Base-by-base conservation (phyloP, 129 eudicot genomes). In the Helianthus tuberosus region DNA sequence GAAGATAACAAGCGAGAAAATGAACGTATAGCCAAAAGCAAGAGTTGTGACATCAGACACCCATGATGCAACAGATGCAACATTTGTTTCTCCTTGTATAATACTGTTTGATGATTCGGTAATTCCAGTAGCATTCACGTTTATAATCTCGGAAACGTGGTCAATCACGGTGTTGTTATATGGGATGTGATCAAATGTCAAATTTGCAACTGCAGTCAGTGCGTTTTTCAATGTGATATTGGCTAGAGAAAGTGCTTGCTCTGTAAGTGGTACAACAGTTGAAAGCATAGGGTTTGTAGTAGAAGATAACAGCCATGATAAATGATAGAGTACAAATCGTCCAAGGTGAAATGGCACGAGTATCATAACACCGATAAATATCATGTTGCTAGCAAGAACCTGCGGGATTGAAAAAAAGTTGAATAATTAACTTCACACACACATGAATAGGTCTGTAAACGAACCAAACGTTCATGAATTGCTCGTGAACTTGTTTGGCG, bases 361-460 rank as follows among this genome's bases (percentile, higher is more conserved):
- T 59, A 93, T 89, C 69, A 89, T 91, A 58, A 83, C 91, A 46
- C 89, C 91, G 81, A 92, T 93, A 77, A 92, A 92, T 77, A 92
- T 89, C 91, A 89, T 85, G 74, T 92, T 92, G 88, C 97, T 92
- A 35, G 98, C 98, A 79, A 93, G 93, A 80, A 93, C 98, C 98
- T 93, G 89, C 81, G 82, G 1, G 64, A 41, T 36, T 47, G 23
- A 12, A 55, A 64, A 36, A 36, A 38, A 13, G 49, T 14, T 20
- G 7, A 52, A 66, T 3, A 60, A 69, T 32, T 69, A 16, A 32
- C 2, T 32, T 32, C 36, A 32, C 36, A 32, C 36, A 32, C 36
- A 32, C 36, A 32, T 32, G 36, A 32, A 32, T 32, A 32, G 36
- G 36, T 3, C 36, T 32, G 36, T 32, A 32, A 32, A 32, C 4